Evolutionary conservation across 371 early-diverging fungal species (phyloP).

Genomic region (Syncephalis fuscata): DNA sequence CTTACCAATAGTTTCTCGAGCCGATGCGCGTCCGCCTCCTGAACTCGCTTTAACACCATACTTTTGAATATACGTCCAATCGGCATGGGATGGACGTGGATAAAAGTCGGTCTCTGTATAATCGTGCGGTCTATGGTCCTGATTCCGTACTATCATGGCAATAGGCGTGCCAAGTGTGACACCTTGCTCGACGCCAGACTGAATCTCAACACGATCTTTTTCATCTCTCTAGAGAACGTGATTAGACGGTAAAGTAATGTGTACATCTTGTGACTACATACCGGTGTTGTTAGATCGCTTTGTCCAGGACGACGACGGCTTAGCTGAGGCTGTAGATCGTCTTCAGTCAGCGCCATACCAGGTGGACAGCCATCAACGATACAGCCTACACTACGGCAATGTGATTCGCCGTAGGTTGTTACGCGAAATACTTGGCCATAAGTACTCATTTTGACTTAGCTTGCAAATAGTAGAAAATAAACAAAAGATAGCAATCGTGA

Average conservation of each 20-base stretch:
- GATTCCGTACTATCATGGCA: constrained; percentile 77
- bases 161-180: constrained; percentile 91
- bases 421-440: constrained; percentile 69
- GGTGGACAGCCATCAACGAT: constrained; percentile 94
- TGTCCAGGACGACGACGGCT: constrained; percentile 90
- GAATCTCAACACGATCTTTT: constrained; percentile 78
- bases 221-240: constrained; percentile 51
- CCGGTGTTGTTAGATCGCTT: constrained; percentile 86
- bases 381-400: constrained; percentile 94
- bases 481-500: too few species aligned
- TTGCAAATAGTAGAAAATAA: too few species aligned
- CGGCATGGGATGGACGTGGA: constrained; percentile 93
- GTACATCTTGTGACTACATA: constrained; percentile 16
- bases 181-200: constrained; percentile 88
- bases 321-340: constrained; percentile 83
- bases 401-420: constrained; percentile 96
- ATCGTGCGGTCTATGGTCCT: constrained; percentile 92
- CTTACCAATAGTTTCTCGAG: constrained; percentile 87
- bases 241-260: background rate
- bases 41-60: constrained; percentile 89
- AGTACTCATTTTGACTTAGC: constrained; percentile 37
- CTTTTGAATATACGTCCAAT: constrained; percentile 90
- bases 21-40: constrained; percentile 90
- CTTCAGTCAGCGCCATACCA: constrained; percentile 74
- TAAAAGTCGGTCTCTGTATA: constrained; percentile 84